Base-by-base conservation (phyloP, 352 stramenopile genomes). In the Pythium utonaiense region DNA sequence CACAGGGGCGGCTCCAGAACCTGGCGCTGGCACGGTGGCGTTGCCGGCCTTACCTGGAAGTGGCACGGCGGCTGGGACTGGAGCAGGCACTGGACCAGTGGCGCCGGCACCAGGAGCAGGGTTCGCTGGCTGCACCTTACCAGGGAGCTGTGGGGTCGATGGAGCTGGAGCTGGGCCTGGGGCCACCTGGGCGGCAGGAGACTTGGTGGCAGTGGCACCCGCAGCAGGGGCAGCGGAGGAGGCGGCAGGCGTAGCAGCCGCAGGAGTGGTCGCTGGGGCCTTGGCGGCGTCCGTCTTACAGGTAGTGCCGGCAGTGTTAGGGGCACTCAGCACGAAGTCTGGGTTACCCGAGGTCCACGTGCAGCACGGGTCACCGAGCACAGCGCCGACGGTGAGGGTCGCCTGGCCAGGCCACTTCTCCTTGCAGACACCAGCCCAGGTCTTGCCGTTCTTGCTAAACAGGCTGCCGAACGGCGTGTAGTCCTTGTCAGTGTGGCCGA, bases 281-380 rank as follows among this genome's bases (percentile, higher is more conserved):
- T 8, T 47, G 12, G 6, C 16, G 7, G 40, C 41, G 9, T 6
- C 12, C 22, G 22, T n/a, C 9, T 22, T 25, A 24, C 50, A 57
- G 27, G 33, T 47, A 4, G 9, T 57, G 21, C 50, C 50, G 13
- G 17, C 28, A 8, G 41, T 13, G 30, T 19, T 28, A 30, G 50
- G 50, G 5, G 16, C 28, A 7, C 2, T 57, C 10, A 57, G 34
- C 19, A 25, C 31, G 19, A 47, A 57, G 50, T 57, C 50, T 17
- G 50, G 50, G 17, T 57, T 57, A 17, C 50, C 50, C 6, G 50
- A 14, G 10, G 33, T 56, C 56, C 56, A 62, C 56, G 48, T 62
- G 56, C 56, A 62, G 56, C 56, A 62, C 44, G 56, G 56, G 38
- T 62, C 56, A 16, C 56, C 56, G 33, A 62, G 56, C 21, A 54